A percentile compares a stretch with the other conserved stretches of the same genome.
Evolutionary conservation across 768 basidiomycete species (phyloP).

Genomic region (Aureoboletus auriporus): DNA sequence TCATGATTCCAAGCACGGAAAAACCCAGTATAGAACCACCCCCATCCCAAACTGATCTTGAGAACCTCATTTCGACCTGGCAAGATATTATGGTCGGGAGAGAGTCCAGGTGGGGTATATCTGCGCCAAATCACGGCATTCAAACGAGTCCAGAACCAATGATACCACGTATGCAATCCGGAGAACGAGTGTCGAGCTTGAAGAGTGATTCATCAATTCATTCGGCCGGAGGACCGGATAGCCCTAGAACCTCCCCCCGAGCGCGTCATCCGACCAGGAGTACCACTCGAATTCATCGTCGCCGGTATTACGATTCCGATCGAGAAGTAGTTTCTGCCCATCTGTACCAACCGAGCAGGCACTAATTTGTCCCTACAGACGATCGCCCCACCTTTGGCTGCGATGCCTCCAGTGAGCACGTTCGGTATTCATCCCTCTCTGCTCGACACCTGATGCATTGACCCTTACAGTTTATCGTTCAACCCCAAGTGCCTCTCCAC

Average conservation of each 20-base stretch:
- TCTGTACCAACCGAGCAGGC: background rate
- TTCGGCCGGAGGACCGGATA: background rate
- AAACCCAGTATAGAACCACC: background rate
- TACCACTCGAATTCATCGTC: too few species aligned
- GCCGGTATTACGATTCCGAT: background rate
- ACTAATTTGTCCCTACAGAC: background rate
- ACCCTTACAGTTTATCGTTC: background rate
- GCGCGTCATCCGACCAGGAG: too few species aligned
- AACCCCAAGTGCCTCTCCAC: background rate
- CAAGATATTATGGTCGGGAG: background rate
- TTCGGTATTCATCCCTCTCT: background rate
- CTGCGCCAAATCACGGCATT: background rate
- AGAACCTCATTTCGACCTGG: background rate
- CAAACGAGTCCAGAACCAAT: background rate
- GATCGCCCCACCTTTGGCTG: background rate
- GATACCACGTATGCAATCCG: too few species aligned
- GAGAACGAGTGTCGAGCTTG: background rate
- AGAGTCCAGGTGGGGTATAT: background rate
- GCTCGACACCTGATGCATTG: background rate
- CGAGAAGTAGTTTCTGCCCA: background rate
- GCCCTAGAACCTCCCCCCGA: too few species aligned
- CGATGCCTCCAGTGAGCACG: background rate
- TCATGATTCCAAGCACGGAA: background rate
- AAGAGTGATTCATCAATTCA: background rate
- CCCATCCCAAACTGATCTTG: background rate